Conservation (phyloP, 768 basidiomycete species). For the Tylopilus rubrobrunneus region DNA sequence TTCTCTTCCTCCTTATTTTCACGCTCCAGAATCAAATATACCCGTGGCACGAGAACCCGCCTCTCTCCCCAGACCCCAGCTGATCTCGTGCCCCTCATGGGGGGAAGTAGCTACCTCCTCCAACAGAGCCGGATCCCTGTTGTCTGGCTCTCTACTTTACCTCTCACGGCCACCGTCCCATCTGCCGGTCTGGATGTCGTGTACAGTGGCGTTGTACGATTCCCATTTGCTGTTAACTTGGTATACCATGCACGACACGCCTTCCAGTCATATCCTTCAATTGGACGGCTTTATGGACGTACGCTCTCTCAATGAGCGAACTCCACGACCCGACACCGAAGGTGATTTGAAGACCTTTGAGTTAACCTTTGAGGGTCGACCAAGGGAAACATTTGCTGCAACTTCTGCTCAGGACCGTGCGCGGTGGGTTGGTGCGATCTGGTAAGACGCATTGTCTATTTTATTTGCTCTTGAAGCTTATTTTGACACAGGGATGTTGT, state of each 20-base stretch:
- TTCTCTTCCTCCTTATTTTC: neutral
- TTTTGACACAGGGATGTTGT: slow-evolving; percentile 51
- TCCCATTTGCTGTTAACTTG: slow-evolving; percentile 47
- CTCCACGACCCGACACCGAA: slow-evolving; percentile 38
- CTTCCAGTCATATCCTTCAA: slow-evolving; percentile 43
- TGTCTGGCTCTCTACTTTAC: slow-evolving; percentile 41
- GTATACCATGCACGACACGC: slow-evolving; percentile 37
- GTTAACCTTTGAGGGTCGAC: slow-evolving; percentile 51
- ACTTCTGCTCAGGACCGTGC: slow-evolving; percentile 59
- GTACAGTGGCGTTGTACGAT: slow-evolving; percentile 36
- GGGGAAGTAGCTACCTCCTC: neutral
- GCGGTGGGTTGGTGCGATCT: slow-evolving; percentile 71
- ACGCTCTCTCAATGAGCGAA: slow-evolving; percentile 54
- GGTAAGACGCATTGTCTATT: slow-evolving; percentile 39
- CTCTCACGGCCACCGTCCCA: slow-evolving; percentile 36
- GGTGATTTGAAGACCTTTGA: slow-evolving; percentile 58
- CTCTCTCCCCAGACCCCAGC: neutral
- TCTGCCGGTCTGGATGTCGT: slow-evolving; percentile 49
- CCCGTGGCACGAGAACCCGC: neutral
- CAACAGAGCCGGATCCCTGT: neutral
- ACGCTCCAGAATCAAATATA: slow-evolving; percentile 7
- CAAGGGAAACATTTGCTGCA: slow-evolving; percentile 59
- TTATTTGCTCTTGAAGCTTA: neutral
- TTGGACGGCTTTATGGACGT: slow-evolving; percentile 58
- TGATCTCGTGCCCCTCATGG: neutral